Percentiles rank a stretch among this genome's conserved stretches.
phyloP scores from a whole-genome alignment of 257 asterid species.

The Solanum sejunctum region DNA sequence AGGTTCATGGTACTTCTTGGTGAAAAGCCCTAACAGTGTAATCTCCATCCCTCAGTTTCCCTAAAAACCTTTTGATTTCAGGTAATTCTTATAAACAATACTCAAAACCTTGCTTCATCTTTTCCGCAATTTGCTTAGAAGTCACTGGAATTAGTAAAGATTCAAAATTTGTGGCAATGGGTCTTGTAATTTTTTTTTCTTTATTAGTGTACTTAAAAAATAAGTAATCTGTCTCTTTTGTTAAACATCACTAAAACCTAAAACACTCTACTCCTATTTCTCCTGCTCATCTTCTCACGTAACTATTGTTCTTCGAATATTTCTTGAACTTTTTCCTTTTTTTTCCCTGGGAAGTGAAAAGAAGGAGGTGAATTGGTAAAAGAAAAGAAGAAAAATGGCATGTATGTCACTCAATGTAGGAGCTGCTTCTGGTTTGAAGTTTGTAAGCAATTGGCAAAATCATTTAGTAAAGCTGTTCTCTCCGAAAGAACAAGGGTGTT shows the following conservation, averaged over 20 bases:
- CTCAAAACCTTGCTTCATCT: background rate
- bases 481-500: background rate
- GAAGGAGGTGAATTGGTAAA: background rate
- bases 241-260: background rate
- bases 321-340: no score
- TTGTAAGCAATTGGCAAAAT: background rate
- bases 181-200: background rate
- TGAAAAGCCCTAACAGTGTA: background rate
- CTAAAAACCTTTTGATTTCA: background rate
- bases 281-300: background rate
- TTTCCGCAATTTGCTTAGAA: background rate
- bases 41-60: background rate
- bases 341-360: background rate
- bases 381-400: conserved; percentile 13
- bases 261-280: background rate
- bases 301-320: background rate
- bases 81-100: background rate
- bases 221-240: no score
- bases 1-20: no score
- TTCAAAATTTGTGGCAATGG: background rate
- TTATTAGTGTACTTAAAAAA: no score
- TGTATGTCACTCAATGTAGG: conserved; percentile 5
- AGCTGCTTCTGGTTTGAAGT: conserved; percentile 6
- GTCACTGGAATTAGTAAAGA: background rate
- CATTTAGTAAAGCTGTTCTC: conserved; percentile 10